Conservation (phyloP, 768 basidiomycete species). For the Tylopilus balloui region DNA sequence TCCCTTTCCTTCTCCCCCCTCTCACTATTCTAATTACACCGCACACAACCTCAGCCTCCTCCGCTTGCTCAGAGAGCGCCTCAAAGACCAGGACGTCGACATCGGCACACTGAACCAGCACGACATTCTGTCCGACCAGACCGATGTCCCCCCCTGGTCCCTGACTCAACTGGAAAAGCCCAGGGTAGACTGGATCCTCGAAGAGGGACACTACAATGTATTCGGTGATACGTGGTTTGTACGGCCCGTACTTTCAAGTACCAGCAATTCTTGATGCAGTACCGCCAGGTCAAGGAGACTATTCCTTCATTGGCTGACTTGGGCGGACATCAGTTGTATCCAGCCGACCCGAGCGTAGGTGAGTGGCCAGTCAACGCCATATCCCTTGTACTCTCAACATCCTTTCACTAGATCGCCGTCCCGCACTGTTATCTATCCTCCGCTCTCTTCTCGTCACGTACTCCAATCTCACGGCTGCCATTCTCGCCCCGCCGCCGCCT, state of each 20-base stretch:
- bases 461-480: conserved; percentile 64
- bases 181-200: conserved; percentile 85
- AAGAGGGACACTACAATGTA: conserved; percentile 75
- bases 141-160: conserved; percentile 74
- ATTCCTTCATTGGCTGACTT: conserved; percentile 78
- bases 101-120: conserved; percentile 48
- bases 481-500: conserved; percentile 62
- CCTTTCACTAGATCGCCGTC: conserved; percentile 60
- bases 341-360: conserved; percentile 67
- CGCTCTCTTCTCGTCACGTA: conserved; percentile 78
- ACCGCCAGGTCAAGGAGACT: conserved; percentile 67
- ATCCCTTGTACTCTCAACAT: conserved; percentile 4
- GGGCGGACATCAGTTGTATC: conserved; percentile 79
- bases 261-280: conserved; percentile 15
- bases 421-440: conserved; percentile 65
- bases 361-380: conserved; percentile 14
- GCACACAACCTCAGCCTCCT: conserved; percentile 69
- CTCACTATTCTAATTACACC: conserved; percentile 77
- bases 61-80: conserved; percentile 53
- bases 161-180: conserved; percentile 77
- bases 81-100: conserved; percentile 34
- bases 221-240: conserved; percentile 93
- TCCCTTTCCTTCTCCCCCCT: conserved; percentile 87
- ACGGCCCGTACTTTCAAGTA: conserved; percentile 30
- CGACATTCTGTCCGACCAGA: conserved; percentile 63